These are phyloP conservation scores for Xanthoceras sorbifolium DNA, from an alignment of 345 rosid species.

Conservation along the genomic window DNA sequence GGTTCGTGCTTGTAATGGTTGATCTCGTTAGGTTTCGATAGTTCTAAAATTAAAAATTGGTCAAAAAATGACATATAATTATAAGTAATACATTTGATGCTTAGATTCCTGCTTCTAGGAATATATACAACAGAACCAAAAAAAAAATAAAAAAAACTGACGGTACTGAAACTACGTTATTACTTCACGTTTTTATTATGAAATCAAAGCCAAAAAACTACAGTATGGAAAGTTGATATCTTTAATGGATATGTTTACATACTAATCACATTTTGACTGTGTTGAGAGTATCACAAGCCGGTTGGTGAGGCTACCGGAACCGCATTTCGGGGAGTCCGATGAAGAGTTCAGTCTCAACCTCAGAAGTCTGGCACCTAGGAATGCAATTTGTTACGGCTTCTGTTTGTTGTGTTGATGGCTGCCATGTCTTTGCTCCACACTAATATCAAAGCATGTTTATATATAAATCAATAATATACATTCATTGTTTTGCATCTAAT, in stretches of 20 bases:
- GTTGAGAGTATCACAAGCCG: not conserved
- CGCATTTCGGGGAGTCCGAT: conserved; percentile 48
- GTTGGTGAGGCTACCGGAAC: not conserved
- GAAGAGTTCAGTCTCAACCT: conserved; percentile 48
- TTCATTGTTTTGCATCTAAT: no score
- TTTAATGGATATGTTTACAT: not conserved
- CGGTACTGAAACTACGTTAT: no score
- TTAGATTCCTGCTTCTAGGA: no score
- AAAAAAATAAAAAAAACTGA: no score
- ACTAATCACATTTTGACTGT: not conserved
- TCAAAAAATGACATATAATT: no score
- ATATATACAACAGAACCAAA: no score
- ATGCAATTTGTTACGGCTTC: conserved; percentile 13
- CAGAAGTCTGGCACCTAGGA: conserved; percentile 35
- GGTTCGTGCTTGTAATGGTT: no score
- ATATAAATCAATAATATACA: not conserved
- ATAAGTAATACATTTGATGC: no score
- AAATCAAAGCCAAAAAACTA: no score
- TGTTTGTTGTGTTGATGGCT: conserved; percentile 22
- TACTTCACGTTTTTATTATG: no score
- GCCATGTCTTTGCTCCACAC: conserved; percentile 20
- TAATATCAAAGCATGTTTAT: not conserved
- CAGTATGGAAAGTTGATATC: not conserved
- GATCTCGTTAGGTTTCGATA: no score
- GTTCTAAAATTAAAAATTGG: no score